Conservation (phyloP, 768 basidiomycete species). For the Amanita subjunquillea region DNA sequence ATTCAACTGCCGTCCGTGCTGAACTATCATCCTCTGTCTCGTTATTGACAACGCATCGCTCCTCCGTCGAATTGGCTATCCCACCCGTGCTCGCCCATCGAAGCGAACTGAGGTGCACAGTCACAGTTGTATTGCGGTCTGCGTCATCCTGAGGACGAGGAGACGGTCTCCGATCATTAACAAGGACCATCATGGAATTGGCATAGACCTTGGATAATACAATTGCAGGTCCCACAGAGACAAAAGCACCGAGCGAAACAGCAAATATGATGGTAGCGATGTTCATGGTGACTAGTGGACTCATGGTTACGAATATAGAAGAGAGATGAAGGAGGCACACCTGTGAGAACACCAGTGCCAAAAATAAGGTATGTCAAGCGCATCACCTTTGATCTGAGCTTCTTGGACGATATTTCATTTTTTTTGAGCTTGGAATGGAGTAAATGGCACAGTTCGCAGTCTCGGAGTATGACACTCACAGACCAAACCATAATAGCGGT, state of each 20-base stretch:
- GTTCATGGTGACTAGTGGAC: conserved; percentile 16
- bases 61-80: not conserved
- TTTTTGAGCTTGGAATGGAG: conserved; percentile 9
- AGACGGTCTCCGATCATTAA: conserved; percentile 19
- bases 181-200: conserved; percentile 21
- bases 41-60: not conserved
- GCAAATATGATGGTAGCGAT: not conserved
- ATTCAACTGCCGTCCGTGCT: not conserved
- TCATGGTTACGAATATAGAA: conserved; percentile 1
- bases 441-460: not conserved
- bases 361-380: conserved; percentile 21
- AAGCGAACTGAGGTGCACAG: not conserved
- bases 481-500: conserved; percentile 20
- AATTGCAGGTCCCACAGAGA: conserved; percentile 17
- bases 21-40: not conserved
- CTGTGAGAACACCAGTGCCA: conserved; percentile 24
- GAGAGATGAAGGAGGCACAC: conserved; percentile 7
- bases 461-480: conserved; percentile 10
- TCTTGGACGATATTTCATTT: conserved; percentile 15
- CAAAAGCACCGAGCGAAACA: not conserved
- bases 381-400: conserved; percentile 16
- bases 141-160: not conserved
- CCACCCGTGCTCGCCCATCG: not conserved
- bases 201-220: conserved; percentile 24
- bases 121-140: not conserved